phyloP scores from a whole-genome alignment of 805 yeast genomes.

The Starmerella sp. region DNA sequence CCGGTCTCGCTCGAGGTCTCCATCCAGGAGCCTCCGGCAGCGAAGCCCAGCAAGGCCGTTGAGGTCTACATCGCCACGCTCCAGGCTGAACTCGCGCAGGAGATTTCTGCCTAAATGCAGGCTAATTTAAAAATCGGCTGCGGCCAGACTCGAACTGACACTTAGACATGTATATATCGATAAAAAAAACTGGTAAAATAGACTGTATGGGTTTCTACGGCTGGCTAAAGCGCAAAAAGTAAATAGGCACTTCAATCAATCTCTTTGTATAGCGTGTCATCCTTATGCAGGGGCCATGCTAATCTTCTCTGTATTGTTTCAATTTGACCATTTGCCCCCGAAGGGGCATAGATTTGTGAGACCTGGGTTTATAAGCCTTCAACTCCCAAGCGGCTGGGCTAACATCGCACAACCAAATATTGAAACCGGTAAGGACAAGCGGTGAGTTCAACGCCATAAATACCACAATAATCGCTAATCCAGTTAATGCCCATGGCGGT shows the following conservation, averaged over 20 bases:
- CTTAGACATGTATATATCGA: background rate
- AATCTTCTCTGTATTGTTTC: slow-evolving; percentile 99
- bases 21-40: slow-evolving; percentile 17
- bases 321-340: slow-evolving; percentile 95
- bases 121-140: background rate
- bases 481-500: no score
- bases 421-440: no score
- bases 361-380: background rate
- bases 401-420: no score
- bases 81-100: slow-evolving; percentile 5
- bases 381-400: background rate
- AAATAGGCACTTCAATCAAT: slow-evolving; percentile 60
- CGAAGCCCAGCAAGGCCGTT: slow-evolving; percentile 11
- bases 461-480: no score
- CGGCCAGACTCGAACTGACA: slow-evolving; percentile 2
- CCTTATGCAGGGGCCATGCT: slow-evolving; percentile 99
- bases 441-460: no score
- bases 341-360: slow-evolving; percentile 34
- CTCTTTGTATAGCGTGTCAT: slow-evolving; percentile 99
- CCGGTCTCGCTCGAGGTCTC: slow-evolving; percentile 17
- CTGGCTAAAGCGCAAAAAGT: slow-evolving; percentile 35
- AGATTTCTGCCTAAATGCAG: background rate
- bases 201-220: background rate
- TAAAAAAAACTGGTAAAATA: background rate
- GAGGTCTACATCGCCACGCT: slow-evolving; percentile 12